A percentile compares a stretch with the other conserved stretches of the same genome.
Conservation (phyloP, 768 basidiomycete species). For the Phylloporus scabripes region DNA sequence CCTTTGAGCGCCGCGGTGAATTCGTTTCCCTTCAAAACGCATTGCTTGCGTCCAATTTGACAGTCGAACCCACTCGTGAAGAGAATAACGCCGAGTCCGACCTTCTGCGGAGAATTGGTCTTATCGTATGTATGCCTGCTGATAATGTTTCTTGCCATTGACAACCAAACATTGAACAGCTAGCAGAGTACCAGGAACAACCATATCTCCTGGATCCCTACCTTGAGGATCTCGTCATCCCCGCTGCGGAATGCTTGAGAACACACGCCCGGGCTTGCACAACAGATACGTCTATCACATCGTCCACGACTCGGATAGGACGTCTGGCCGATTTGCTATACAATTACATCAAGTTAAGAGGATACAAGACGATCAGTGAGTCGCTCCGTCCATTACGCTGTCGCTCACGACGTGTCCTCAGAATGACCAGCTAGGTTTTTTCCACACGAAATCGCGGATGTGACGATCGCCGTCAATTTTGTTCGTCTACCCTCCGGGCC, state of each 20-base stretch:
- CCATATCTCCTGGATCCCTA: constrained; percentile 88
- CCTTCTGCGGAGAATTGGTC: constrained; percentile 38
- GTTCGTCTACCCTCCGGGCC: constrained; percentile 46
- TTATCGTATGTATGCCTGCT: constrained; percentile 43
- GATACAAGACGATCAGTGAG: constrained; percentile 88
- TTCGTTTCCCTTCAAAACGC: constrained; percentile 47
- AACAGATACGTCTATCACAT: constrained; percentile 18
- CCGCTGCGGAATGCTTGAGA: constrained; percentile 64
- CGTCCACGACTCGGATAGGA: constrained; percentile 39
- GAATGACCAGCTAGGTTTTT: constrained; percentile 74
- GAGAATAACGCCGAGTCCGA: constrained; percentile 40
- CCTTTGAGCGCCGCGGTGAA: constrained; percentile 60
- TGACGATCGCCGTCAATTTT: constrained; percentile 68
- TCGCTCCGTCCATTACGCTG: constrained; percentile 14
- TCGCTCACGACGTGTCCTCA: constrained; percentile 13
- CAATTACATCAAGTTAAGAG: constrained; percentile 79
- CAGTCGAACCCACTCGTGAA: constrained; percentile 37
- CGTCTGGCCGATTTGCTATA: constrained; percentile 65
- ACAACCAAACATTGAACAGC: constrained; percentile 38
- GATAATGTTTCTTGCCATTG: constrained; percentile 1
- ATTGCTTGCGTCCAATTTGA: constrained; percentile 47
- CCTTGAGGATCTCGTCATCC: constrained; percentile 71
- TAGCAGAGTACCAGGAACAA: constrained; percentile 89
- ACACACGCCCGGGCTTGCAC: constrained; percentile 42
- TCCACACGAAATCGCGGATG: constrained; percentile 83